These are phyloP conservation scores for Medicago ruthenica DNA, from an alignment of 306 rosid species.

Conservation along the genomic window DNA sequence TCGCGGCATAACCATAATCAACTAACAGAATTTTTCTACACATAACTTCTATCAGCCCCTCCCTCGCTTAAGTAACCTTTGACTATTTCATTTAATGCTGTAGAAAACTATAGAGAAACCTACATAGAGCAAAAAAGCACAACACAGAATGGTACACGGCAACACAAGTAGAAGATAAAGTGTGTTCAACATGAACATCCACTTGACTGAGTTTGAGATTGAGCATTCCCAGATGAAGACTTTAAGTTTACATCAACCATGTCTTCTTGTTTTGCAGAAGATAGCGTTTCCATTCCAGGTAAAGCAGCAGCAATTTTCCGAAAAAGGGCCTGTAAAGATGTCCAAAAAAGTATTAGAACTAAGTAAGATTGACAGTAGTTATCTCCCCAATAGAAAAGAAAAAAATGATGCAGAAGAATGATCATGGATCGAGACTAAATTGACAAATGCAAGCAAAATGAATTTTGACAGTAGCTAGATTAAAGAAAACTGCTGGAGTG, in stretches of 20 bases:
- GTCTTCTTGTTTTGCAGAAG: slow-evolving; percentile 82
- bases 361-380: not conserved
- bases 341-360: not conserved
- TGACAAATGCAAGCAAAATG: not conserved
- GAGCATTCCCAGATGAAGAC: slow-evolving; percentile 49
- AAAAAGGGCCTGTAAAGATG: slow-evolving; percentile 61
- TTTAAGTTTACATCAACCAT: slow-evolving; percentile 84
- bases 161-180: not conserved
- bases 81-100: too few species aligned
- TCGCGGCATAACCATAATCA: too few species aligned
- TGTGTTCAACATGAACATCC: slow-evolving; percentile 71
- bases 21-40: too few species aligned
- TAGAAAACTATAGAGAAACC: too few species aligned
- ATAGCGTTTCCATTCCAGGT: slow-evolving; percentile 85
- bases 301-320: slow-evolving; percentile 82
- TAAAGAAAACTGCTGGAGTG: not conserved
- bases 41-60: too few species aligned
- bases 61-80: too few species aligned
- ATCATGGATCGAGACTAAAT: not conserved
- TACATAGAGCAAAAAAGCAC: not conserved
- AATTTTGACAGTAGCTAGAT: not conserved
- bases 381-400: too few species aligned
- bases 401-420: not conserved
- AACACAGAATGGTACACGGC: not conserved
- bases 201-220: slow-evolving; percentile 64